Evolutionary conservation across 2,329 filamentous ascomycete genomes (phyloP).

Genomic region (Fusarium burgessii): DNA sequence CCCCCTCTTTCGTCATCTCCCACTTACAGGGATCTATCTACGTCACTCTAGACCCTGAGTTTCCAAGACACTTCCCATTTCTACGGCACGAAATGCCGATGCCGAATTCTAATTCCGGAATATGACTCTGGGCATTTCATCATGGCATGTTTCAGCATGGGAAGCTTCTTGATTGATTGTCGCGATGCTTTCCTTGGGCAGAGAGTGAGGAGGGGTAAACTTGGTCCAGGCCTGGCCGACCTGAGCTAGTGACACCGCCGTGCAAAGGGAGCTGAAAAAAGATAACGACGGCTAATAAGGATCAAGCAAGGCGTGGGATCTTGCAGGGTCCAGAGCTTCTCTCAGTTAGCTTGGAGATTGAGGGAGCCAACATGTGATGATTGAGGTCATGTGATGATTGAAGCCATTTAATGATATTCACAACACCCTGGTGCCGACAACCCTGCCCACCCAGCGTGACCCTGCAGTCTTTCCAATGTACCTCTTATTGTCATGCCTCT

Average conservation of each 20-base stretch:
- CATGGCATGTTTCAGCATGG: conserved; percentile 11
- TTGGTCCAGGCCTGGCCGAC: conserved; percentile 3
- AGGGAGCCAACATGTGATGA: conserved; percentile 19
- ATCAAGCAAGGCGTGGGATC: conserved; percentile 15
- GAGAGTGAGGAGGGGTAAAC: not conserved
- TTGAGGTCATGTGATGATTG: not conserved
- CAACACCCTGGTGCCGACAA: too few relatives aligned
- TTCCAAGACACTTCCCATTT: not conserved
- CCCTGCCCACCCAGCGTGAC: too few relatives aligned
- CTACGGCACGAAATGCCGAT: conserved; percentile 4
- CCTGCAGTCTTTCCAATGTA: too few relatives aligned
- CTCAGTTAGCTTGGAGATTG: not conserved
- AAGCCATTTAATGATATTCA: conserved; percentile 4
- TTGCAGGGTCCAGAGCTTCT: not conserved
- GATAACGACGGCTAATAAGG: conserved; percentile 19
- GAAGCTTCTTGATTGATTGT: not conserved
- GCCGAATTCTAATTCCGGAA: not conserved
- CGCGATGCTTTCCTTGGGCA: conserved; percentile 1
- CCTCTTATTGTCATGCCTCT: too few relatives aligned
- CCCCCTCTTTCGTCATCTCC: conserved; percentile 34
- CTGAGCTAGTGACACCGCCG: conserved; percentile 29
- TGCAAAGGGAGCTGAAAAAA: conserved; percentile 24
- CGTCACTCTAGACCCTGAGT: conserved; percentile 43
- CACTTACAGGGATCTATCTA: conserved; percentile 32
- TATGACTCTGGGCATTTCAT: conserved; percentile 10